Evolutionary conservation across 495 filamentous ascomycete genomes (phyloP).

Genomic region (Hypoxylon intermedium): DNA sequence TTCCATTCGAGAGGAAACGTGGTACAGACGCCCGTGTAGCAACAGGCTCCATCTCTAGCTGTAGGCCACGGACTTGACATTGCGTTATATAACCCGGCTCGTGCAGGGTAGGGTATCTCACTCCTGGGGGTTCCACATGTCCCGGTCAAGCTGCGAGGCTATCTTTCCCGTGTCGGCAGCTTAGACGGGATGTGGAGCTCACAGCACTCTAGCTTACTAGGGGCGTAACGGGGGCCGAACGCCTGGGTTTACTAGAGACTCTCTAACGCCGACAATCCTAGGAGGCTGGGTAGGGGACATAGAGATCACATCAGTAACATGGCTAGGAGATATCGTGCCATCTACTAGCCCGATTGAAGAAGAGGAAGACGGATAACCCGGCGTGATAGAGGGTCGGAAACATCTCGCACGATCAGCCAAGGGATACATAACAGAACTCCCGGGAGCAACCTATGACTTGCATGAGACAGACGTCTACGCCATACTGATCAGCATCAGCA

Average conservation of each 20-base stretch:
- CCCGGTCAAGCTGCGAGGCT: constrained; percentile 24
- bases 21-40: constrained; percentile 34
- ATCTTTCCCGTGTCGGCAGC: constrained; percentile 17
- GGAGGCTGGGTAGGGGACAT: neutral
- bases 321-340: neutral
- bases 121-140: constrained; percentile 30
- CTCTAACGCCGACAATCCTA: constrained; percentile 5
- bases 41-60: constrained; percentile 23
- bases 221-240: constrained; percentile 5
- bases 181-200: constrained; percentile 29
- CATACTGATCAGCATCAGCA: constrained; percentile 21
- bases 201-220: constrained; percentile 3
- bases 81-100: constrained; percentile 25
- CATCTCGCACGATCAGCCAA: constrained; percentile 1
- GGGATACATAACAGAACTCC: constrained; percentile 8
- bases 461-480: constrained; percentile 24
- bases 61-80: constrained; percentile 33
- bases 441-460: constrained; percentile 30
- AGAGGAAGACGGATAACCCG: neutral
- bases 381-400: neutral
- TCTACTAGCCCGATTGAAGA: neutral
- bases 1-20: constrained; percentile 24
- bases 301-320: constrained; percentile 6
- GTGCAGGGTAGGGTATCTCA: constrained; percentile 34
- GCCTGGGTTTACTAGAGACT: constrained; percentile 12